Conservation (phyloP, 1,139 yeast species). For the Waltiozyma sp. region DNA sequence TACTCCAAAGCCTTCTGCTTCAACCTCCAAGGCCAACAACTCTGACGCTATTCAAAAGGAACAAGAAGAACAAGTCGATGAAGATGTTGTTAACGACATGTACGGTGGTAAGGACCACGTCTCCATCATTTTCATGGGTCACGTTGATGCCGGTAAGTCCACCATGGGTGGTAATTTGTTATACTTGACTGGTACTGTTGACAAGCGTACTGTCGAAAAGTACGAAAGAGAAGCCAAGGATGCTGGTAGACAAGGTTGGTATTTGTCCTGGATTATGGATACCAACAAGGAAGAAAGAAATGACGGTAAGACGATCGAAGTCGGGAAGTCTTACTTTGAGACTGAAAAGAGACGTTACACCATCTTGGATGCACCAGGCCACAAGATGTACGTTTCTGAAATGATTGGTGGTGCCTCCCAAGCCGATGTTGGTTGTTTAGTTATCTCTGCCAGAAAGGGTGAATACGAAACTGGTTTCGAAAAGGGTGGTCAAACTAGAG, state of each 20-base stretch:
- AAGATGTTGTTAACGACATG: slow-evolving; percentile 80
- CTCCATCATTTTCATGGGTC: slow-evolving; percentile 97
- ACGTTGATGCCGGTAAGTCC: slow-evolving; percentile 98
- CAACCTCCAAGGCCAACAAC: slow-evolving; percentile 11
- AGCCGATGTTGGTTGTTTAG: slow-evolving; percentile 95
- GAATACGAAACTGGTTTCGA: slow-evolving; percentile 99
- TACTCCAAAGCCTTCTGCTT: slow-evolving; percentile 5
- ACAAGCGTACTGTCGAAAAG: slow-evolving; percentile 97
- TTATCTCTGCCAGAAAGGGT: slow-evolving; percentile 96
- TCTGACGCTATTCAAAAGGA: slow-evolving; percentile 45
- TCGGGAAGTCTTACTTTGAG: slow-evolving; percentile 94
- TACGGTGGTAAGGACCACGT: slow-evolving; percentile 97
- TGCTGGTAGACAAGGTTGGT: slow-evolving; percentile 99
- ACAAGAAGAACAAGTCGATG: slow-evolving; percentile 81
- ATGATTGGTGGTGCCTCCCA: slow-evolving; percentile 99
- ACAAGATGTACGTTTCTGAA: slow-evolving; percentile 95
- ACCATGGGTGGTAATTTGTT: slow-evolving; percentile 98
- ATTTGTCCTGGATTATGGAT: slow-evolving; percentile 98
- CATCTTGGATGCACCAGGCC: slow-evolving; percentile 98
- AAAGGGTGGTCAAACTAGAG: slow-evolving; percentile 98
- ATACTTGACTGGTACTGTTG: slow-evolving; percentile 91
- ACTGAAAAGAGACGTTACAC: slow-evolving; percentile 97
- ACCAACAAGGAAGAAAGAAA: slow-evolving; percentile 97
- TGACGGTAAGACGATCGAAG: slow-evolving; percentile 98
- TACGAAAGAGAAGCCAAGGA: slow-evolving; percentile 98